phyloP scores from a whole-genome alignment of 176 grass and related monocot species.

The Lolium multiflorum region DNA sequence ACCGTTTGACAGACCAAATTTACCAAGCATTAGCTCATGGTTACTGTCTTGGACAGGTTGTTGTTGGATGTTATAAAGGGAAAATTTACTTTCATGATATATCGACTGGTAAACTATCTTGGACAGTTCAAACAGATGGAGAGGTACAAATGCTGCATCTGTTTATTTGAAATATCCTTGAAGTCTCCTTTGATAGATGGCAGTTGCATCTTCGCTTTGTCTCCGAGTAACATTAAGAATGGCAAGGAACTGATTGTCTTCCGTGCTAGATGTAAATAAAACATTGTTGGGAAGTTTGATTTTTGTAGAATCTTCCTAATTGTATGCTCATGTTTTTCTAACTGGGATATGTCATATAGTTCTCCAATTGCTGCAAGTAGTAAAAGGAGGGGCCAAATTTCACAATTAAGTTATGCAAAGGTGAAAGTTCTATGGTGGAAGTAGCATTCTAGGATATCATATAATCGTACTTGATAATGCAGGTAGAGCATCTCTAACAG shows the following conservation, averaged over 20 bases:
- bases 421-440: not conserved
- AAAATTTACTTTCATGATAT: slow-evolving; percentile 92
- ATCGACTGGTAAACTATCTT: slow-evolving; percentile 61
- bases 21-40: slow-evolving; percentile 29
- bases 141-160: slow-evolving; percentile 57
- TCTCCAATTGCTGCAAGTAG: slow-evolving; percentile 8
- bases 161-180: not conserved
- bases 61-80: slow-evolving; percentile 92
- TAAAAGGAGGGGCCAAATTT: not conserved
- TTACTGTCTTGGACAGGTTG: slow-evolving; percentile 65
- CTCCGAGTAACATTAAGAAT: not conserved
- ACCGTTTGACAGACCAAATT: slow-evolving; percentile 23
- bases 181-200: not conserved
- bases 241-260: not conserved
- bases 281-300: not conserved
- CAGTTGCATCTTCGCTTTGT: not conserved
- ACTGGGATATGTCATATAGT: not conserved
- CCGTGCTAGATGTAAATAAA: slow-evolving; percentile 1
- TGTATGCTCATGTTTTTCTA: not conserved
- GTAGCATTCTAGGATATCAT: not conserved
- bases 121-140: slow-evolving; percentile 85
- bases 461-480: not conserved
- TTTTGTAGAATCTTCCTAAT: not conserved
- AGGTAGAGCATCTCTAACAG: too few species aligned
- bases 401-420: not conserved